A percentile compares a stretch with the other conserved stretches of the same genome.
Evolutionary conservation across 805 yeast species (phyloP).

Genomic region (Zygotorulaspora chibaensis): DNA sequence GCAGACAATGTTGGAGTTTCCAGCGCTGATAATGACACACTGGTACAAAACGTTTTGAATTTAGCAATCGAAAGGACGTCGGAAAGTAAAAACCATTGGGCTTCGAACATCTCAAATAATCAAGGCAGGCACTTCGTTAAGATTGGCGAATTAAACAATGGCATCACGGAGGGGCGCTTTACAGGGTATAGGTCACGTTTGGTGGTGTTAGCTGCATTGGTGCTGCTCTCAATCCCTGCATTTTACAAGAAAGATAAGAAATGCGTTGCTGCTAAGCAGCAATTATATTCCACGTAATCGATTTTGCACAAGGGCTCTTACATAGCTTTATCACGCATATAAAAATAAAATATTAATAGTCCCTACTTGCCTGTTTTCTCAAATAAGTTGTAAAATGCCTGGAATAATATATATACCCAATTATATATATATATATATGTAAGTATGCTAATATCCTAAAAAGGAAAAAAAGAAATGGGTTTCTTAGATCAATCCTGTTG

Average conservation of each 20-base stretch:
- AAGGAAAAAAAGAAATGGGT: background rate
- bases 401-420: conserved; percentile 4
- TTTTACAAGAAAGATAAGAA: background rate
- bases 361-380: too few relatives aligned
- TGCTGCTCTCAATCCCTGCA: background rate
- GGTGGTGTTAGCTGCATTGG: background rate
- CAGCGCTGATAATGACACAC: conserved; percentile 3
- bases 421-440: conserved; percentile 4
- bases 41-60: conserved; percentile 14
- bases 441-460: conserved; percentile 7
- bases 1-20: conserved; percentile 33
- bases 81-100: background rate
- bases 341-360: too few relatives aligned
- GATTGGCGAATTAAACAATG: conserved; percentile 5
- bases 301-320: background rate
- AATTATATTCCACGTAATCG: background rate
- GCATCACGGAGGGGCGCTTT: background rate
- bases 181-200: conserved; percentile 2
- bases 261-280: background rate
- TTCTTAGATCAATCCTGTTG: conserved; percentile 18
- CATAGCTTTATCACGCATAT: too few relatives aligned
- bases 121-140: background rate
- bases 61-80: conserved; percentile 16
- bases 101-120: background rate
- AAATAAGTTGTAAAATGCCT: conserved; percentile 2